Evolutionary conservation across 2,329 filamentous ascomycete genomes (phyloP).

Genomic region (Aureobasidium sp.): DNA sequence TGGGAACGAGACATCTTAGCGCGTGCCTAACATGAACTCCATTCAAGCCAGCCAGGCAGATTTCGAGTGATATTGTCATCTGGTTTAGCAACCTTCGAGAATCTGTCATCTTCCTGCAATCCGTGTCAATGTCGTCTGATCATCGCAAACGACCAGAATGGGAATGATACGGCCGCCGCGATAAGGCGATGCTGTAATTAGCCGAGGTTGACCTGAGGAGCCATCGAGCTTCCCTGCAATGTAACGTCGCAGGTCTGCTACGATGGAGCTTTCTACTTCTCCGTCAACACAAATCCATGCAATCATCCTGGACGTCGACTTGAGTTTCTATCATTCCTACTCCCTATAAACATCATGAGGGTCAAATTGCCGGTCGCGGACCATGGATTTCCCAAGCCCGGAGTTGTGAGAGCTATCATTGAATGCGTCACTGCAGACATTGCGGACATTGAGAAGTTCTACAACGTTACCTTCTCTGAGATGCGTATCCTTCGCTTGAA

Average conservation of each 20-base stretch:
- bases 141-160: neutral
- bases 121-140: neutral
- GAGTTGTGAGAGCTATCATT: neutral
- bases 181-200: neutral
- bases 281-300: neutral
- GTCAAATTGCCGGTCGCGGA: neutral
- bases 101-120: neutral
- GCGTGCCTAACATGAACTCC: neutral
- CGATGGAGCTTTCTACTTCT: neutral
- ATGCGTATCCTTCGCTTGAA: conserved; percentile 33
- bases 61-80: neutral
- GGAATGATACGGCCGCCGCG: no score
- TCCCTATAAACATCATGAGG: neutral
- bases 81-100: neutral
- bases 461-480: conserved; percentile 41
- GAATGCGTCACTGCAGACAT: conserved; percentile 30
- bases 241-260: neutral
- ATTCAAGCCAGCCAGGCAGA: neutral
- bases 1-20: neutral
- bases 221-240: neutral
- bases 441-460: conserved; percentile 41
- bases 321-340: no score
- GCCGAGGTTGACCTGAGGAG: neutral
- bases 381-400: neutral
- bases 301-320: neutral